Base-by-base conservation (phyloP, 2,329 filamentous ascomycete species). In the Arthroderma sp. region DNA sequence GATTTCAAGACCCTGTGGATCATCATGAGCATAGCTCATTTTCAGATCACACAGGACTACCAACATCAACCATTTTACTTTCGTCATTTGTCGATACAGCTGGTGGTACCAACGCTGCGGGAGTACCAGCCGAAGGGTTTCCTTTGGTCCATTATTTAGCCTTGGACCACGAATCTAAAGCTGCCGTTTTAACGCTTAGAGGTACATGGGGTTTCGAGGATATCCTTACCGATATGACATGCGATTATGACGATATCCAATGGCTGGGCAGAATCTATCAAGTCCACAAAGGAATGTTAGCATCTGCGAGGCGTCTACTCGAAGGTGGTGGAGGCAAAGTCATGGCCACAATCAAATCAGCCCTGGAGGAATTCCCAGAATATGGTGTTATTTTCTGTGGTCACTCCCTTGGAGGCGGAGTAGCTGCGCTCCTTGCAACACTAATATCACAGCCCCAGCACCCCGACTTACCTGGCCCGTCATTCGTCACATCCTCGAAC, bases 181-280 rank as follows among this genome's bases (percentile, higher is more conserved):
- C 85, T 0, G 81, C 88, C 0, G 84, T 88, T 0, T 73, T 88
- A n/a, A 83, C 84, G 1, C 85, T 86, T 54, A 79, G 85, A 38
- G 85, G 85, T 1, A 88, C 85, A 0, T 74, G 87, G 39, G 85
- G 85, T 0, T 87, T 88, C 60, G 85, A 88, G 64, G 85, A 88
- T 65, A 80, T 88, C 23, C 71, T 88, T 37, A 84, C 84, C 0
- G 85, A 88, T 64, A 81, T 88, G 79, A 84, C 84, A 31, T 88
- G 85, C 68, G 85, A 87, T 51, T 88, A 87, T 54, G 62, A 62
- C 28, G 62, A 62, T 37, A 71, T 86, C 8, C 61, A 73, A 4
- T 85, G 85, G 83, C 77, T 81, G 58, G 83, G 82, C 15, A 79
- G 77, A 58, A 72, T 74, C 0, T 87, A 86, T 73, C 82, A 84